Evolutionary conservation across 306 rosid species (phyloP).

Genomic region (Calophaca sinica): DNA sequence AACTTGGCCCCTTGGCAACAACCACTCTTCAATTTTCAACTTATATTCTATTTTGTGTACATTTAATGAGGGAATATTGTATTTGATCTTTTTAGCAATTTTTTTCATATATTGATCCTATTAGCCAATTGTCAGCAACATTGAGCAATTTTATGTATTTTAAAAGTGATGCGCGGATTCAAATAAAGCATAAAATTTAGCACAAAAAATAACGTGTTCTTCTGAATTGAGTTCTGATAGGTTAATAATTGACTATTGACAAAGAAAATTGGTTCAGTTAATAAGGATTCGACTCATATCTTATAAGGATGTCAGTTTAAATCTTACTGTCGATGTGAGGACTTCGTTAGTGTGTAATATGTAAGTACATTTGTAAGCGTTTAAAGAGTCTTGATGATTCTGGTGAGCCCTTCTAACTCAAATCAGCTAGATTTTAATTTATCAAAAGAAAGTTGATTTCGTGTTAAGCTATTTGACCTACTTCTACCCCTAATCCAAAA

Average conservation of each 20-base stretch:
- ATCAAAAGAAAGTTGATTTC: too few relatives aligned
- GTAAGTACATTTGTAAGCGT: too few relatives aligned
- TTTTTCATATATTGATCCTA: background rate
- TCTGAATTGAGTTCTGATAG: background rate
- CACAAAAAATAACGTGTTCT: background rate
- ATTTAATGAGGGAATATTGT: background rate
- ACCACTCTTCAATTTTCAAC: background rate
- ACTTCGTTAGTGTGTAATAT: too few relatives aligned
- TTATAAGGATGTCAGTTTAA: too few relatives aligned
- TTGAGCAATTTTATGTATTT: background rate
- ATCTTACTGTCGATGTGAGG: too few relatives aligned
- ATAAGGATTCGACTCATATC: too few relatives aligned
- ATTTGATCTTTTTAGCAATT: background rate
- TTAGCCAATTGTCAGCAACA: slow-evolving; percentile 16
- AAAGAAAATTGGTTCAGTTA: too few relatives aligned
- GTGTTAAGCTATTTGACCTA: too few relatives aligned
- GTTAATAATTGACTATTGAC: background rate
- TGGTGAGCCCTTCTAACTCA: too few relatives aligned
- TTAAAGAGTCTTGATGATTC: too few relatives aligned
- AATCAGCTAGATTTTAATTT: too few relatives aligned
- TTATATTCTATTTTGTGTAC: background rate
- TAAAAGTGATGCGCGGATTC: background rate
- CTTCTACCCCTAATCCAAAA: too few relatives aligned
- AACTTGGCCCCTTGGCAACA: slow-evolving; percentile 21
- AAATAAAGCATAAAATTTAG: background rate